These are phyloP conservation scores for Thecaphora thlaspeos DNA, from an alignment of 1,284 basidiomycete species.

Conservation along the genomic window DNA sequence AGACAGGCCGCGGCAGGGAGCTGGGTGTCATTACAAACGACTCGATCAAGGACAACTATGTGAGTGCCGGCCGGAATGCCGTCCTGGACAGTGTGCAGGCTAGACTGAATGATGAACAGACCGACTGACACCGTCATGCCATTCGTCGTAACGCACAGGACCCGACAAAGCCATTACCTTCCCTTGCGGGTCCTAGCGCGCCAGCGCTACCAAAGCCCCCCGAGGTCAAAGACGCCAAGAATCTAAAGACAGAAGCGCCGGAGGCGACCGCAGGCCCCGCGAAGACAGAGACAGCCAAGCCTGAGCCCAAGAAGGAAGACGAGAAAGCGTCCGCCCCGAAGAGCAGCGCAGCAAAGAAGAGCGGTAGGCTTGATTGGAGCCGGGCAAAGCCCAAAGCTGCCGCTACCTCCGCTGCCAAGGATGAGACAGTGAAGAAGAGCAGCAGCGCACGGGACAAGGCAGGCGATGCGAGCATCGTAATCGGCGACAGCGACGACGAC, in stretches of 20 bases:
- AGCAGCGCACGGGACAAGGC: conserved; percentile 5
- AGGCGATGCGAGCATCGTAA: background rate
- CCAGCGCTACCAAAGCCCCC: conserved; percentile 9
- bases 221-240: conserved; percentile 10
- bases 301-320: background rate
- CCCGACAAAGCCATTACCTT: conserved; percentile 19
- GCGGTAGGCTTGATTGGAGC: conserved; percentile 30
- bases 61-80: conserved; percentile 1
- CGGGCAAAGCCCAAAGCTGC: conserved; percentile 23
- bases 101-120: no score
- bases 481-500: background rate
- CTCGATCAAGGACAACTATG: conserved; percentile 25
- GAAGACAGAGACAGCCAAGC: conserved; percentile 13
- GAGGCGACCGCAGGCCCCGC: conserved; percentile 1
- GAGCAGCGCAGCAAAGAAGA: conserved; percentile 9
- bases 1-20: conserved; percentile 30
- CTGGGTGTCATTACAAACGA: conserved; percentile 30
- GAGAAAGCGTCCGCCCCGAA: background rate
- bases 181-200: conserved; percentile 14
- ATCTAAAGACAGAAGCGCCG: conserved; percentile 1
- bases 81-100: no score
- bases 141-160: conserved; percentile 5
- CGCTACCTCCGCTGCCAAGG: no score
- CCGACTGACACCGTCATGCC: no score
- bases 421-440: no score